Percentiles rank a stretch among this genome's conserved stretches.
phyloP scores from a whole-genome alignment of 2,329 filamentous ascomycete genomes.

The Byssothecium circinans region DNA sequence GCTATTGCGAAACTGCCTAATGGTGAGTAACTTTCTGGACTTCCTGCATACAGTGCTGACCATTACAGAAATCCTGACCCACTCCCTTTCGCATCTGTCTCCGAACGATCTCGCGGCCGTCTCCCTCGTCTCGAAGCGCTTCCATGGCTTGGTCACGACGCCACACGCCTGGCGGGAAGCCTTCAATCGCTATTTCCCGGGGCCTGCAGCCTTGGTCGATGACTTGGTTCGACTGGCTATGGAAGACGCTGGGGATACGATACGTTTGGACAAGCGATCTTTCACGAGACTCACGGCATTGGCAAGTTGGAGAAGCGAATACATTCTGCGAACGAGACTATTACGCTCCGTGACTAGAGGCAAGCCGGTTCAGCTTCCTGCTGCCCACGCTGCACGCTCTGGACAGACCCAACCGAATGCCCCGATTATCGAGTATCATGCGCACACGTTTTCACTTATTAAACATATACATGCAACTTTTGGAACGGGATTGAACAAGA shows the following conservation, averaged over 20 bases:
- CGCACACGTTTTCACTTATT: conserved; percentile 76
- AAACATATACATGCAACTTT: conserved; percentile 81
- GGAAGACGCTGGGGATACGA: conserved; percentile 39
- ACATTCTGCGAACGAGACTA: conserved; percentile 82
- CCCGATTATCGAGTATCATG: conserved; percentile 82
- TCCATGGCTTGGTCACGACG: conserved; percentile 83
- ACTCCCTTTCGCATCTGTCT: conserved; percentile 86
- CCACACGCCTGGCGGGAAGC: conserved; percentile 93
- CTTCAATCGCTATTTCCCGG: conserved; percentile 88
- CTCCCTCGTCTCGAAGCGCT: conserved; percentile 82
- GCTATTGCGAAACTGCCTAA: conserved; percentile 72
- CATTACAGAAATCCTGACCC: conserved; percentile 79
- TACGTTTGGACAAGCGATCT: conserved; percentile 72
- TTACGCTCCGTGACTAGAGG: conserved; percentile 79
- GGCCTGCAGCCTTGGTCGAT: conserved; percentile 60
- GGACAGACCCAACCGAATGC: conserved; percentile 65
- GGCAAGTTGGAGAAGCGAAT: conserved; percentile 96
- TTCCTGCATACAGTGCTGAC: conserved; percentile 15
- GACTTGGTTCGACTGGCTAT: conserved; percentile 49
- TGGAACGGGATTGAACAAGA: conserved; percentile 66
- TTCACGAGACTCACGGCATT: conserved; percentile 81
- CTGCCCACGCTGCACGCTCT: conserved; percentile 56
- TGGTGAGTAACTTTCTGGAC: conserved; percentile 57
- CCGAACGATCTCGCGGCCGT: conserved; percentile 81
- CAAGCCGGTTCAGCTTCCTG: conserved; percentile 65